Base-by-base conservation (phyloP, 345 rosid genomes). In the Eutrema heterophyllum region DNA sequence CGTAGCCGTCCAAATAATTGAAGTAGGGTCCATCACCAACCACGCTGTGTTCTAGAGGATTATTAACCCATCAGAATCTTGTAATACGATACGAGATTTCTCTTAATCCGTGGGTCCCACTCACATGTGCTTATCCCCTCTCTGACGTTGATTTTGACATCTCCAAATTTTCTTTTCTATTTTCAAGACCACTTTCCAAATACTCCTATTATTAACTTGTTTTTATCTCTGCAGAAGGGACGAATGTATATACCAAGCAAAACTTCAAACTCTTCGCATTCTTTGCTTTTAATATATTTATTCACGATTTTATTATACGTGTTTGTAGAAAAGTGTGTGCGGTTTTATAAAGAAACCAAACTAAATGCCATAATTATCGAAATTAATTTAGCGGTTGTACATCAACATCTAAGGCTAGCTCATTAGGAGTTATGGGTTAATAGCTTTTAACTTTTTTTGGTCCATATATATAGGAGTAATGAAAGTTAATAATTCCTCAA, bases 131-230 rank as follows among this genome's bases (percentile, higher is more conserved):
- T 63, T 70, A 13, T n/a, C 30, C 67, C 4, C 4, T 68, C 62
- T 50, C 80, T 56, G 75, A 54, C 59, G 29, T 56, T 70, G 75
- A 76, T 64, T 70, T 76, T 70, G 80, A 70, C 75, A 76, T 76
- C 60, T 70, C 75, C 38, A 15, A 38, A 44, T 5, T 44, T 21
- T 48, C 0, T 57, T 39, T 67, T 40, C 38, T 39, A 7, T 66
- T 67, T 67, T 40, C 55, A 59, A 58, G 3, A 67, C 30, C 6
- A 58, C 0, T 58, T 74, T 38, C 39, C 18, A 52, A 59, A 51
- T 16, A n/a, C 60, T 52, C 58, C 3, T 43, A 13, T 6, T 53
- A 49, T 40, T 68, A 14, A 65, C 21, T 46, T 13, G 6, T 12
- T 45, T 15, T 53, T 16, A 30, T 7, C 21, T 15, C 41, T 38